phyloP scores from a whole-genome alignment of 805 yeast genomes.

The Pichia nanzhaoensis region DNA sequence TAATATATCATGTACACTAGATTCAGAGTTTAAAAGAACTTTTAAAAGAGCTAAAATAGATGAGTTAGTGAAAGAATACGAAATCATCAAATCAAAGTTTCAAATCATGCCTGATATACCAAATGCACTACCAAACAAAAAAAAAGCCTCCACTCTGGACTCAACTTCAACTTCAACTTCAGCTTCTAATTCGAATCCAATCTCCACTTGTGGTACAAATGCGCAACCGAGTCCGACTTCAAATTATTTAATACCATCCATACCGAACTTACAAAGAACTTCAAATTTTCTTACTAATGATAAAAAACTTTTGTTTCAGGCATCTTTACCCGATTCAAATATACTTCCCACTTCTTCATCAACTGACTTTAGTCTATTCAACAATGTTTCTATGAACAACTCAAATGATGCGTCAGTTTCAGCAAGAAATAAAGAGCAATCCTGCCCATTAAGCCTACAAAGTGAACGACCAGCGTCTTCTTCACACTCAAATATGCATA shows the following conservation, averaged over 20 bases:
- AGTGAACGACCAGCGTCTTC: not conserved
- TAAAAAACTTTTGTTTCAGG: not conserved
- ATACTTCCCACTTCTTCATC: not conserved
- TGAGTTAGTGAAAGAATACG: conserved; percentile 75
- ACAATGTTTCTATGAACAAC: not conserved
- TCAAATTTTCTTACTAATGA: not conserved
- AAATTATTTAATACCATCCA: not conserved
- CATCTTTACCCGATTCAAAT: conserved; percentile 9
- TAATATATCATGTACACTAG: conserved; percentile 61
- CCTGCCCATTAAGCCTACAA: not conserved
- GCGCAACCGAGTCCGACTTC: not conserved
- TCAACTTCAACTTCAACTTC: not conserved
- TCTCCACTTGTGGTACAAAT: not conserved
- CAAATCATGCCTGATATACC: not conserved
- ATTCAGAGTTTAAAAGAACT: conserved; percentile 81
- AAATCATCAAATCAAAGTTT: conserved; percentile 43
- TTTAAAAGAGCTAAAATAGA: conserved; percentile 80
- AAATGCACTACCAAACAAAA: no score
- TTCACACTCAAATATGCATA: not conserved
- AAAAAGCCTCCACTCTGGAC: no score
- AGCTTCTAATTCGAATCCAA: not conserved
- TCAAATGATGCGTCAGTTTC: not conserved
- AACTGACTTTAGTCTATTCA: not conserved
- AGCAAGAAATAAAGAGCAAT: not conserved
- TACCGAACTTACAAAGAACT: not conserved